Conservation (phyloP, 2,329 filamentous ascomycete species). For the Diaporthe citri region DNA sequence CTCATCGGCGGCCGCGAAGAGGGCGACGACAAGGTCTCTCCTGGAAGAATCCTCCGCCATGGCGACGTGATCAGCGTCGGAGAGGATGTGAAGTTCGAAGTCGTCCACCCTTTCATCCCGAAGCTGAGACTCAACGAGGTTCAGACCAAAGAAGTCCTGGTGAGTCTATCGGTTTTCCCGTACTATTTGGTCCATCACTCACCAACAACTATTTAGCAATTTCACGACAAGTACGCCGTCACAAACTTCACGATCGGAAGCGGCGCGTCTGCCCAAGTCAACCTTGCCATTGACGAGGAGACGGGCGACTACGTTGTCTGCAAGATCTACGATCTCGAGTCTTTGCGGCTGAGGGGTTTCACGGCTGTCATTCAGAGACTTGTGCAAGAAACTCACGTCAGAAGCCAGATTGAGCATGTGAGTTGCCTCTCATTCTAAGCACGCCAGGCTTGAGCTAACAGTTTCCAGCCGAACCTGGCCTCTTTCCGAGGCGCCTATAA, state of each 20-base stretch:
- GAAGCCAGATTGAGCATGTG: constrained; percentile 68
- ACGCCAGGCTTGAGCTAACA: constrained; percentile 14
- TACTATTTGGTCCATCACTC: neutral
- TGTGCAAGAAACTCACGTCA: constrained; percentile 62
- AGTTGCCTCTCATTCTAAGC: constrained; percentile 42
- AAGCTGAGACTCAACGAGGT: constrained; percentile 41
- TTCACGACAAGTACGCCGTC: constrained; percentile 62
- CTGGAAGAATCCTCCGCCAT: constrained; percentile 62
- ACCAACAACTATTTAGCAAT: constrained; percentile 52
- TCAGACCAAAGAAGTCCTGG: constrained; percentile 52
- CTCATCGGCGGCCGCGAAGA: constrained; percentile 55
- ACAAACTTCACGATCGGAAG: constrained; percentile 63
- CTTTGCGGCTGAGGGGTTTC: constrained; percentile 42
- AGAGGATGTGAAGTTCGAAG: constrained; percentile 52
- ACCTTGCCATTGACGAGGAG: constrained; percentile 64
- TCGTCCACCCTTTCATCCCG: constrained; percentile 46
- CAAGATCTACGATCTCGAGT: constrained; percentile 71
- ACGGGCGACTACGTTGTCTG: constrained; percentile 75
- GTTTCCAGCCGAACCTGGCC: constrained; percentile 65
- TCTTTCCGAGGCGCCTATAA: constrained; percentile 64
- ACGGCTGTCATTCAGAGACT: constrained; percentile 53
- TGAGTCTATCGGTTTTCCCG: constrained; percentile 41
- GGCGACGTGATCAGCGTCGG: constrained; percentile 61
- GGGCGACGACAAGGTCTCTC: constrained; percentile 45
- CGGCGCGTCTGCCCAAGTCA: constrained; percentile 66